A percentile compares a stretch with the other conserved stretches of the same genome.
phyloP scores from a whole-genome alignment of 495 filamentous ascomycete genomes.

The Penicillium paxilli region DNA sequence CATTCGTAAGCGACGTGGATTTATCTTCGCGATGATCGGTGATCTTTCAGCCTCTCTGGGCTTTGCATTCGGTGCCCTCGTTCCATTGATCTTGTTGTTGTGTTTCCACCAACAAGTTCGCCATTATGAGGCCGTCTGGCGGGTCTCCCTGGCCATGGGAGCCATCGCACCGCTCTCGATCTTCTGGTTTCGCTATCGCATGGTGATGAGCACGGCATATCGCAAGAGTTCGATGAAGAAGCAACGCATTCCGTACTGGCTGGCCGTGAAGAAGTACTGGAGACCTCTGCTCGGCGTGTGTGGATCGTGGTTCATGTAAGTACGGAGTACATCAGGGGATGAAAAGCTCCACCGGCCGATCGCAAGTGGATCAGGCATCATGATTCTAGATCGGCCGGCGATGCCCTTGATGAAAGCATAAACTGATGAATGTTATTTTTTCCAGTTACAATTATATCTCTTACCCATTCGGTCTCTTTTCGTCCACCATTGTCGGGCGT shows the following conservation, averaged over 20 bases:
- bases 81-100: conserved; percentile 25
- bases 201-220: conserved; percentile 60
- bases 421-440: not conserved
- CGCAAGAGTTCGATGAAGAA: conserved; percentile 62
- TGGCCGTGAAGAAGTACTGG: conserved; percentile 41
- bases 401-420: not conserved
- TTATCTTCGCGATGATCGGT: conserved; percentile 37
- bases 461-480: conserved; percentile 39
- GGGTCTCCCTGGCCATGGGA: conserved; percentile 32
- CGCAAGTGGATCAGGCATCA: not conserved
- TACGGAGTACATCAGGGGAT: too few species aligned
- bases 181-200: conserved; percentile 41
- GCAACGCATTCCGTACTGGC: conserved; percentile 30
- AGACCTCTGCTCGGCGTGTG: conserved; percentile 32
- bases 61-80: conserved; percentile 34
- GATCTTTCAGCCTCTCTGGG: conserved; percentile 34
- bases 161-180: conserved; percentile 34
- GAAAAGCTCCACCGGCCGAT: not conserved
- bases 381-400: not conserved
- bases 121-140: conserved; percentile 32
- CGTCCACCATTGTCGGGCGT: conserved; percentile 42
- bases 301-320: conserved; percentile 38
- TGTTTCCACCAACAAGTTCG: conserved; percentile 29
- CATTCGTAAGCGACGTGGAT: conserved; percentile 31
- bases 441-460: conserved; percentile 42